Base-by-base conservation (phyloP, 495 filamentous ascomycete genomes). In the Penicillium subrubescens region DNA sequence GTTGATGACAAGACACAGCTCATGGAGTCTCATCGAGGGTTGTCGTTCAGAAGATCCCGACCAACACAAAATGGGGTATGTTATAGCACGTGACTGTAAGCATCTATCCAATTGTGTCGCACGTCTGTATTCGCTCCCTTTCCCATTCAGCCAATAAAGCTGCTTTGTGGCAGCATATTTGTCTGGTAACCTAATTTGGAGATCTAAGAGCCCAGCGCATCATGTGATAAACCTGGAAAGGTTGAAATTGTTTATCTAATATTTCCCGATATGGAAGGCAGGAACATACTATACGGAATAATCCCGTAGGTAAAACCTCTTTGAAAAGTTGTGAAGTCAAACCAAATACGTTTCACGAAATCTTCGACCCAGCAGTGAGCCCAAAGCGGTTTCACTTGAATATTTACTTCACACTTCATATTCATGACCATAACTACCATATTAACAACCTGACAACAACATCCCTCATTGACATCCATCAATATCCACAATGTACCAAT, bases 401-500 rank as follows among this genome's bases (percentile, higher is more conserved):
- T 19, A 25, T 17, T 6, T 7, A 48, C 12, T 12, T 25, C 1
- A 8, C 15, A 15, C 25, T 52, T 31, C 50, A 33, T 5, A 17
- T 52, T 27, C 50, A 31, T 54, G 14, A 54, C 33, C 25, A 21
- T 31, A 48, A 23, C 19, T 48, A 1, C n/a, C 19, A 14, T 25
- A 54, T n/a, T 21, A 54, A n/a, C 25, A 54, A 8, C 29, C 19
- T 27, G 34, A 41, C 12, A 33, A n/a, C 11, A 52, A 2, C 61
- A 51, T n/a, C 14, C 8, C 56, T 46, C 62, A 72, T 25, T 68
- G 15, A 19, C 71, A 73, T 8, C 39, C 63, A 65, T 63, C 61
- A 55, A 71, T 71, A 52, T 68, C 10, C 27, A 66, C 61, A 34
- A 73, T 64, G 39, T 73, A 73, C 68, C 68, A 73, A n/a, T 57